Conservation (phyloP, 768 basidiomycete genomes). For the Leccinum disarticulatum region DNA sequence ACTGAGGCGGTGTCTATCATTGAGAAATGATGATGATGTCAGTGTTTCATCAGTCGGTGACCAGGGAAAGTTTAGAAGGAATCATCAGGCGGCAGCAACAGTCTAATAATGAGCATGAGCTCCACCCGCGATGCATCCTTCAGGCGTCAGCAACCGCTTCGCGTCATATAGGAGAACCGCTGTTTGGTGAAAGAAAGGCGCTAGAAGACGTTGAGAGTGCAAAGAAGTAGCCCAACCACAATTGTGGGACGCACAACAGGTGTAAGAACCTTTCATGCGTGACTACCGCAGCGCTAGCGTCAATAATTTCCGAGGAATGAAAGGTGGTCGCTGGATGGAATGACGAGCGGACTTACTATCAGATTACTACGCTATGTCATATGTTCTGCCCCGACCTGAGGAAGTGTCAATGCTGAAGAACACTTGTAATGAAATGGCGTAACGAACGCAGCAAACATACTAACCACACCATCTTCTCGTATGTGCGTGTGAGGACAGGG, state of each 20-base stretch:
- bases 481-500: conserved; percentile 4
- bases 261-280: conserved; percentile 13
- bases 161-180: conserved; percentile 10
- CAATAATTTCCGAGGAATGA: conserved; percentile 32
- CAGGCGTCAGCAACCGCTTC: conserved; percentile 11
- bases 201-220: conserved; percentile 13
- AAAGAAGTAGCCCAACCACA: conserved; percentile 7
- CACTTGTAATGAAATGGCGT: conserved; percentile 25
- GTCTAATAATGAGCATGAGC: conserved; percentile 10
- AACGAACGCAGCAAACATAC: conserved; percentile 24
- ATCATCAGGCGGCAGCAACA: conserved; percentile 1
- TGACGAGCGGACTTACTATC: conserved; percentile 12
- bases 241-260: conserved; percentile 6
- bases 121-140: conserved; percentile 12
- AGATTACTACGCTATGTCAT: conserved; percentile 6
- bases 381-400: not conserved
- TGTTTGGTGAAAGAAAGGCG: not conserved
- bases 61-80: conserved; percentile 15
- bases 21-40: conserved; percentile 20
- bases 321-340: conserved; percentile 15
- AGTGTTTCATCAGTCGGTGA: conserved; percentile 10
- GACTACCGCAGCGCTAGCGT: conserved; percentile 11
- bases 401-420: conserved; percentile 13
- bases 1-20: conserved; percentile 18
- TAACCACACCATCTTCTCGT: conserved; percentile 19